A percentile compares a stretch with the other conserved stretches of the same genome.
phyloP scores from a whole-genome alignment of 352 stramenopile species.

The Saprolegnia parasitica region DNA sequence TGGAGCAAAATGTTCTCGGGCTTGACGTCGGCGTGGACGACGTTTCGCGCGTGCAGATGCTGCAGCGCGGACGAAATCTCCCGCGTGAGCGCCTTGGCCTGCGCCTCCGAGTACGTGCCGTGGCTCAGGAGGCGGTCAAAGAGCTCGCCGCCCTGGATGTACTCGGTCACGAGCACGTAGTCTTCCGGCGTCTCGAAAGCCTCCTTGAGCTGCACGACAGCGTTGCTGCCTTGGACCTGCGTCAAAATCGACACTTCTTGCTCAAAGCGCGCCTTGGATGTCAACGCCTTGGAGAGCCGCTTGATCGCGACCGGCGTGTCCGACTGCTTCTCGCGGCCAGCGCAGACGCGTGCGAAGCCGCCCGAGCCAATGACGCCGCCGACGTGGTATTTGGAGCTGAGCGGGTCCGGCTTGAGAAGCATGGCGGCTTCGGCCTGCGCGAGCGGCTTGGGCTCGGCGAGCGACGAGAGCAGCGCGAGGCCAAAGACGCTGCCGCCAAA shows the following conservation, averaged over 20 bases:
- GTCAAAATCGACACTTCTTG: constrained; percentile 49
- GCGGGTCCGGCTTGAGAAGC: constrained; percentile 16
- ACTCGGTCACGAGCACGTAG: constrained; percentile 67
- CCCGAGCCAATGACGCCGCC: constrained; percentile 47
- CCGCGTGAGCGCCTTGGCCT: constrained; percentile 48
- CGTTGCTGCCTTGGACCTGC: constrained; percentile 40
- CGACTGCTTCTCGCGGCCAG: constrained; percentile 40
- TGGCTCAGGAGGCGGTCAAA: constrained; percentile 77
- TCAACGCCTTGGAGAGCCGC: constrained; percentile 44
- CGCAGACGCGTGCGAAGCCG: constrained; percentile 44
- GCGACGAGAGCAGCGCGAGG: neutral
- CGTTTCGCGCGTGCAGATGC: constrained; percentile 65
- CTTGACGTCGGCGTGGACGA: constrained; percentile 73
- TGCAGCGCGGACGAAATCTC: constrained; percentile 63
- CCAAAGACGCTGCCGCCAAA: neutral
- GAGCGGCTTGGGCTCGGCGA: neutral
- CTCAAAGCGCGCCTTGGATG: constrained; percentile 43
- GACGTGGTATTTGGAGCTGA: constrained; percentile 35
- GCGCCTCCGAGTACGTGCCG: constrained; percentile 48
- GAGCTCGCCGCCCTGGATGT: constrained; percentile 70
- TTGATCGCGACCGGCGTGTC: constrained; percentile 55
- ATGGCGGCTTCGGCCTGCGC: neutral
- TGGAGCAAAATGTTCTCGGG: constrained; percentile 68
- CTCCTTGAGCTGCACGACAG: constrained; percentile 47
- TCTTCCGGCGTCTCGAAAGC: constrained; percentile 53